Percentiles rank a stretch among this genome's conserved stretches.
Conservation (phyloP, 345 rosid species). For the Eutrema yunnanense region DNA sequence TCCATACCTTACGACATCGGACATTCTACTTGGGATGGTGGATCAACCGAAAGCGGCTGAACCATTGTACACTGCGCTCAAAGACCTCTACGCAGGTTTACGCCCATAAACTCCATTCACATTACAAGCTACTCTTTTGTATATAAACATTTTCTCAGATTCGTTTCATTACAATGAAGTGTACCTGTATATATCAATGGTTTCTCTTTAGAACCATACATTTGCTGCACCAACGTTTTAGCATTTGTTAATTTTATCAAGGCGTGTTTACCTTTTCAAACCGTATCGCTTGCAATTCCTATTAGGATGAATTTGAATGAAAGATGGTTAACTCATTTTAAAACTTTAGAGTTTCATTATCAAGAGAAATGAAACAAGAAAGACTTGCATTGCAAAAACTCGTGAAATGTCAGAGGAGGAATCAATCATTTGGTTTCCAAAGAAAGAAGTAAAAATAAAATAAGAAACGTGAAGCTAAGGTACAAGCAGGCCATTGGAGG, state of each 20-base stretch:
- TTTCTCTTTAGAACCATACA: not conserved
- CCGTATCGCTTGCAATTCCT: not conserved
- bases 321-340: not conserved
- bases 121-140: constrained; percentile 7
- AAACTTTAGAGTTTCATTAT: not conserved
- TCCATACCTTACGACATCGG: constrained; percentile 73
- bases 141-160: not conserved
- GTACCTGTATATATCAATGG: not conserved
- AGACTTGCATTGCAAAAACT: constrained; percentile 18
- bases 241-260: not conserved
- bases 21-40: constrained; percentile 76
- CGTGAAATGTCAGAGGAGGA: not conserved
- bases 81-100: constrained; percentile 50
- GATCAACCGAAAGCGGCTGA: constrained; percentile 88
- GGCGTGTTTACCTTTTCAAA: not conserved
- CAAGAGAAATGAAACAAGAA: not conserved
- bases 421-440: not conserved
- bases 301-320: no score
- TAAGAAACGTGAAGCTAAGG: constrained; percentile 13
- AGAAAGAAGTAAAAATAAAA: not conserved
- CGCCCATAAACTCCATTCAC: constrained; percentile 20
- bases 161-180: not conserved
- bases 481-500: constrained; percentile 43
- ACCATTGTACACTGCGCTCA: constrained; percentile 71
- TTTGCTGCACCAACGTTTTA: not conserved